Base-by-base conservation (phyloP, 352 stramenopile genomes). In the Ophiocytium majus region DNA sequence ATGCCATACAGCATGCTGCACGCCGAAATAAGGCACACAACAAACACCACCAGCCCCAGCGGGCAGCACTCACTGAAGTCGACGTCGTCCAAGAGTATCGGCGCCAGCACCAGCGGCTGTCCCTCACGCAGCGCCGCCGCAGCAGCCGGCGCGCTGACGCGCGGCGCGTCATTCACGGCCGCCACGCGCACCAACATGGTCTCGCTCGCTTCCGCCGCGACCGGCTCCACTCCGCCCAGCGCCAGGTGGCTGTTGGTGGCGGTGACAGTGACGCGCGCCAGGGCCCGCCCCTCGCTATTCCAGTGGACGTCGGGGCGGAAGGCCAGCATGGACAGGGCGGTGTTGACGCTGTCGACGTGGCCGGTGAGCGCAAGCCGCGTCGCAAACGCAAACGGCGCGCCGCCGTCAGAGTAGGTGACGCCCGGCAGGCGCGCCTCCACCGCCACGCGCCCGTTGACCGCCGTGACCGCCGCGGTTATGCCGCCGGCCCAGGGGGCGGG, bases 81-180 rank as follows among this genome's bases (percentile, higher is more conserved):
- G 33, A 84, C 83, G 63, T 81, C 79, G n/a, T 63, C 57, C 9
- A 85, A 32, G 10, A 85, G 74, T 9, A 82, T 63, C 9, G 76
- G 66, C 19, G 76, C 63, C 28, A 86, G 75, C 0, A 32, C 64
- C 35, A 83, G 1, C 49, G 71, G 74, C 32, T 32, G n/a, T 50
- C 64, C 84, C 33, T 85, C 80, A 14, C 43, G 66, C 1, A 86
- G 35, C 1, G 84, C 79, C 0, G 36, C 78, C 78, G 28, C 66
- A 64, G 19, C 23, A 78, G 63, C 81, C n/a, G 81, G 81, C 31
- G 87, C 81, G 5, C 50, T 66, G 0, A 89, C 63, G 43, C 50
- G 32, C 19, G 85, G 85, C 28, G 81, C 50, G 49, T 89, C 85
- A 71, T 89, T 89, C 43, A 89, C 85, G 0, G 85, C 66, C 34